Base-by-base conservation (phyloP, 2,329 filamentous ascomycete genomes). In the Aureobasidium zeae region DNA sequence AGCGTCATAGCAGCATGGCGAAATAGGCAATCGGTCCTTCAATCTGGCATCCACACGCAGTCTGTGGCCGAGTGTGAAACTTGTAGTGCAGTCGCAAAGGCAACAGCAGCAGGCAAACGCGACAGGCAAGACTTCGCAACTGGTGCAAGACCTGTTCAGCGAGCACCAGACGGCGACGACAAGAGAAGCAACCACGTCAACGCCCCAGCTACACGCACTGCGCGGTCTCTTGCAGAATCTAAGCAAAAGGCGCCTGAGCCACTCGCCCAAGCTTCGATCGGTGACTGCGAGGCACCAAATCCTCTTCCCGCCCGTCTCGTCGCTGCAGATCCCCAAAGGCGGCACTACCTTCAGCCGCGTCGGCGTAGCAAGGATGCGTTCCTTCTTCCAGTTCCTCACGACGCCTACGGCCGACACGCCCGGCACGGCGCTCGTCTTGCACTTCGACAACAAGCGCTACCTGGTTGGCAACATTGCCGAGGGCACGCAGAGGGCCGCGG, bases 341-440 rank as follows among this genome's bases (percentile, higher is more conserved):
- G 19, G 22, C 4, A 6, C 7, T 8, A 10, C n/a, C 4, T 5
- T 6, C 17, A n/a, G n/a, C n/a, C n/a, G 4, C 3, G n/a, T 21
- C 7, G 17, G 15, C 3, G 30, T 30, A 8, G n/a, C 11, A 8
- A 43, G 28, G 15, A 94, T 94, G 88, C 73, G 79, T 53, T 81
- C 74, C 58, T 77, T 70, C 55, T 70, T 88, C 45, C 81, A 93
- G 61, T 66, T 96, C 54, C 62, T 89, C 49, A 83, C 81, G 13
- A 83, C 83, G 47, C 89, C 89, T 11, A 91, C 89, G 52, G 82
- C 81, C 47, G 91, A 98, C 64, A 94, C 87, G 15, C 76, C 81
- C 1, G 89, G 89, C 43, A 85, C 86, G 2, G 75, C 77, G 37
- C 62, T 96, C 22, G 60, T 86, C 26, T 69, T 98, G 5, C 80